These are phyloP conservation scores for Amaranthus palmeri DNA, from an alignment of 148 eudicot species.

Conservation along the genomic window DNA sequence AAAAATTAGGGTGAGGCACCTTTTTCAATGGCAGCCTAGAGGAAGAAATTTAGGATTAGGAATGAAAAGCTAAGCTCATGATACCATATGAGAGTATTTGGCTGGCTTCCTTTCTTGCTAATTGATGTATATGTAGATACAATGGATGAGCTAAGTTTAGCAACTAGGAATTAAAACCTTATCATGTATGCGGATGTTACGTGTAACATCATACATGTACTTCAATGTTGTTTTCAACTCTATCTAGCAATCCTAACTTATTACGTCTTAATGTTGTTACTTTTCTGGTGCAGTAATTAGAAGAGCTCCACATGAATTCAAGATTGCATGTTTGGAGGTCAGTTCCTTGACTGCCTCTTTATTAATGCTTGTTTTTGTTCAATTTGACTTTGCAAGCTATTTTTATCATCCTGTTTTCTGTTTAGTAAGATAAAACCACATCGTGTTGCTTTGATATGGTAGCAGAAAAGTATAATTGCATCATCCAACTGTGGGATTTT, in stretches of 20 bases:
- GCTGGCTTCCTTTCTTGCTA: too few species aligned
- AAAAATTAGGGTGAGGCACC: too few species aligned
- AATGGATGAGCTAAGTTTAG: too few species aligned
- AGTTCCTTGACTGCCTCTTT: conserved; percentile 19
- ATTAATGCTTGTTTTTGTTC: background rate
- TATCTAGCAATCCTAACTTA: background rate
- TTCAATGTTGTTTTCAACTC: background rate
- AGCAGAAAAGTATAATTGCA: background rate
- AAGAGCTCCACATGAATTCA: conserved; percentile 99
- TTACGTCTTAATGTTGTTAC: conserved; percentile 3
- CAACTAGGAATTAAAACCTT: too few species aligned
- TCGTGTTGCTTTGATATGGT: background rate
- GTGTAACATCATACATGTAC: background rate
- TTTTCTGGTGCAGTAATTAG: conserved; percentile 60
- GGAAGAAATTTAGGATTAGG: too few species aligned
- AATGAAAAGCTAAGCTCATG: too few species aligned
- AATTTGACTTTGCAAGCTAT: background rate
- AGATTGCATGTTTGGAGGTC: conserved; percentile 94
- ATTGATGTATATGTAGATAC: too few species aligned
- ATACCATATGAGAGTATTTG: too few species aligned
- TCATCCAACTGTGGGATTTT: background rate
- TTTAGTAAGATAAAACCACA: too few species aligned
- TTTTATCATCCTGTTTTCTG: background rate
- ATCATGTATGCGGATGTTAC: background rate
- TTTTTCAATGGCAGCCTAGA: too few species aligned